Base-by-base conservation (phyloP, 2,329 filamentous ascomycete species). In the Diaporthe vexans region DNA sequence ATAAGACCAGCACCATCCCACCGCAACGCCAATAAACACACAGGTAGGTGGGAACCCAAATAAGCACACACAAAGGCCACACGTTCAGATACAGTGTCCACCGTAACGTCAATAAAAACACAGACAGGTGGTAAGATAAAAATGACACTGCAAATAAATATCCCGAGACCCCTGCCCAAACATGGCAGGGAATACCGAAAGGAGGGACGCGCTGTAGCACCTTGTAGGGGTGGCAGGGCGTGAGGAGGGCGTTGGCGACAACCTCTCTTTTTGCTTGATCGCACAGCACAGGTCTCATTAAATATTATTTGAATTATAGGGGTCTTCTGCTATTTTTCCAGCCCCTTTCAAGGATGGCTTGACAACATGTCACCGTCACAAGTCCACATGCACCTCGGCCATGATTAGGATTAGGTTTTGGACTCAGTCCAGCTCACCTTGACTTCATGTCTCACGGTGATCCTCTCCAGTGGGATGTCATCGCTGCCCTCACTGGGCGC, bases 151-250 rank as follows among this genome's bases (percentile, higher is more conserved):
- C 46, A 67, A 67, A 67, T 26, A 67, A 67, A 67, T 67, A 67
- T 52, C 46, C 46, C 63, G 63, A 37, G 26, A n/a, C 46, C 26
- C 63, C 46, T 67, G 29, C 3, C 24, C 35, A 67, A 67, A 67
- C 35, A 37, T 37, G 35, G 35, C 35, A 67, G 63, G 63, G 37
- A 67, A 26, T 5, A 52, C 63, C 63, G 63, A 67, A 67, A 67
- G 46, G 63, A 67, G 63, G 63, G 63, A 67, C 63, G 63, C 63
- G 63, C 46, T 67, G 46, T 67, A 67, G 63, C 63, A 52, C 33
- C 46, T 17, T 7, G 13, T 52, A 37, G 29, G 17, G 46, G 63
- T 67, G 46, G 63, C 63, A 67, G 63, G 46, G 63, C 46, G 63
- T 67, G 63, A 67, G 21, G 63, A 52, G n/a, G 10, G 43, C 10